phyloP scores from a whole-genome alignment of 1,139 yeast species.

The Blastobotrys arbuscula region DNA sequence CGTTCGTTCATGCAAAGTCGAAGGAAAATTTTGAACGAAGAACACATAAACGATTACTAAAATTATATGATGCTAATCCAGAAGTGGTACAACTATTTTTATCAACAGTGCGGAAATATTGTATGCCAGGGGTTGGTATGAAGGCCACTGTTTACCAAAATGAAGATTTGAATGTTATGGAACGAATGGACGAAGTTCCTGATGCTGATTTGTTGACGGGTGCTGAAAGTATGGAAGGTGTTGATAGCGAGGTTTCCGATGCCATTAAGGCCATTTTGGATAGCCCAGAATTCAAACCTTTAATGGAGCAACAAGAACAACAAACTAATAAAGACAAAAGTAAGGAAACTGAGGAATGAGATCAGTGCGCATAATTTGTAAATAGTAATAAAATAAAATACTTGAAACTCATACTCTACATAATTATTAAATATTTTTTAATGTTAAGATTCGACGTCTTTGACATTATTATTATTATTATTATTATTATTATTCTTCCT shows the following conservation, averaged over 20 bases:
- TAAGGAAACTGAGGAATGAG: not conserved
- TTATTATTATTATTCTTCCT: not conserved
- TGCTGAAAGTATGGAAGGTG: constrained; percentile 17
- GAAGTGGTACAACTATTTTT: constrained; percentile 81
- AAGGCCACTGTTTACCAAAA: constrained; percentile 62
- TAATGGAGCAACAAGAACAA: constrained; percentile 19
- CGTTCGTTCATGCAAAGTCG: constrained; percentile 90
- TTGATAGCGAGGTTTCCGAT: constrained; percentile 57
- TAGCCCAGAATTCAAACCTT: constrained; percentile 51
- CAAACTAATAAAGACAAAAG: too few species aligned
- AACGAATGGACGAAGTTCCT: constrained; percentile 25
- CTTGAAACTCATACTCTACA: too few species aligned
- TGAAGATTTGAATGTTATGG: constrained; percentile 44
- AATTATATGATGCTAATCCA: constrained; percentile 79
- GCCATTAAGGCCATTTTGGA: constrained; percentile 69
- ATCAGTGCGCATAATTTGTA: too few species aligned
- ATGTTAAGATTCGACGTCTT: not conserved
- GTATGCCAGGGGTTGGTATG: constrained; percentile 77
- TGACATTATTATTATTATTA: not conserved
- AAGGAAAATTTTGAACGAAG: constrained; percentile 91
- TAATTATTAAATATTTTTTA: too few species aligned
- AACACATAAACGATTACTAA: constrained; percentile 68
- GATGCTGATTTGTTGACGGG: not conserved
- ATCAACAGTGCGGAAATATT: constrained; percentile 71
- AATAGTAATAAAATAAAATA: too few species aligned